phyloP scores from a whole-genome alignment of 768 basidiomycete genomes.

The Lyophyllum decastes region DNA sequence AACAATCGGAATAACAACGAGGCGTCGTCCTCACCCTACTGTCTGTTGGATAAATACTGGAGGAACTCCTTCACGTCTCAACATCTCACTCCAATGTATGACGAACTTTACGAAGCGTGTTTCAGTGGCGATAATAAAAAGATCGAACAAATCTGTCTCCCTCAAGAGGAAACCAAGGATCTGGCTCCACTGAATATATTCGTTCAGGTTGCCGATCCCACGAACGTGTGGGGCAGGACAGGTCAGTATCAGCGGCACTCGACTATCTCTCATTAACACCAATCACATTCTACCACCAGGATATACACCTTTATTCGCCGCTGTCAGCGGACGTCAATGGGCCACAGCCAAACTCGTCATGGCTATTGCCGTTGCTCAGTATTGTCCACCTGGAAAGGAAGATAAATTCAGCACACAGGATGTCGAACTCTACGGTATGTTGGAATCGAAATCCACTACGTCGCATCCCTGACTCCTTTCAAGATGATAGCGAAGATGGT shows the following conservation, averaged over 20 bases:
- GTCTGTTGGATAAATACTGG: conserved; percentile 14
- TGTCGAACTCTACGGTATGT: conserved; percentile 34
- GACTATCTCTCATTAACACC: neutral
- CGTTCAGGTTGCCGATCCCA: conserved; percentile 28
- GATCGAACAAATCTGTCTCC: conserved; percentile 55
- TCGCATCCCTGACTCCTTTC: neutral
- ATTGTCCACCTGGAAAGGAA: conserved; percentile 37
- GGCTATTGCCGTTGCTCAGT: conserved; percentile 57
- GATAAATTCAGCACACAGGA: conserved; percentile 33
- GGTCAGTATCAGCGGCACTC: conserved; percentile 21
- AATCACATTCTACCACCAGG: conserved; percentile 27
- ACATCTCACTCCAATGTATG: conserved; percentile 41
- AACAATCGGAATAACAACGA: conserved; percentile 4
- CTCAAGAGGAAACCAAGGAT: conserved; percentile 30
- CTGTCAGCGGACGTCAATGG: conserved; percentile 52
- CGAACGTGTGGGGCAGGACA: conserved; percentile 13
- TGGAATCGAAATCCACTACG: neutral
- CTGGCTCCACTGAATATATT: conserved; percentile 44
- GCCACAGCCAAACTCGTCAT: conserved; percentile 59
- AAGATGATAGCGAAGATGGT: conserved; percentile 28
- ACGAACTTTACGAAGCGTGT: conserved; percentile 60
- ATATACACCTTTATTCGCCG: conserved; percentile 51
- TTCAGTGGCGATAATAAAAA: conserved; percentile 51
- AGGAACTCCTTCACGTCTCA: conserved; percentile 27
- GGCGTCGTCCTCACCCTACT: neutral